Percentiles rank a stretch among this genome's conserved stretches.
Evolutionary conservation across 208 protist genomes (phyloP).

Genomic region (Perkinsela sp.): DNA sequence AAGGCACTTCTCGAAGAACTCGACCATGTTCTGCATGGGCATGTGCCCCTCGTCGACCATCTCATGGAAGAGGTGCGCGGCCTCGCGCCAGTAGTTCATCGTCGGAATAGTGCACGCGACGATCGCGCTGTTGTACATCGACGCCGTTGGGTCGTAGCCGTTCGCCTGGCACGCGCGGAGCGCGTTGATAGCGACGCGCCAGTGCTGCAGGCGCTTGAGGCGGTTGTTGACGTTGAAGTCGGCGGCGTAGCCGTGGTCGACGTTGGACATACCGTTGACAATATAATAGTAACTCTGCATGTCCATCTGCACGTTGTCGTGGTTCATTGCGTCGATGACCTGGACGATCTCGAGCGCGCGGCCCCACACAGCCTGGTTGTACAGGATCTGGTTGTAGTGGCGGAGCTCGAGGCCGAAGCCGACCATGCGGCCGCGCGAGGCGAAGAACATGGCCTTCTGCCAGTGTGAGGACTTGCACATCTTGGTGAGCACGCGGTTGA

Average conservation of each 20-base stretch:
- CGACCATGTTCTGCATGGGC: conserved; percentile 48
- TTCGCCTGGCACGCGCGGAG: conserved; percentile 49
- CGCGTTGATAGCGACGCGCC: conserved; percentile 49
- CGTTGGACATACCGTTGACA: conserved; percentile 64
- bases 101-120: conserved; percentile 51
- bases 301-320: conserved; percentile 51
- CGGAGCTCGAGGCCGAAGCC: conserved; percentile 46
- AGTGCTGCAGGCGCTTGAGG: conserved; percentile 56
- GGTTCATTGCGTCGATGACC: conserved; percentile 51
- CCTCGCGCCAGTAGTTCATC: conserved; percentile 50
- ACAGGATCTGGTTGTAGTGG: conserved; percentile 66
- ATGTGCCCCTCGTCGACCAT: conserved; percentile 38
- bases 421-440: conserved; percentile 56
- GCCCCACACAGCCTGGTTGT: conserved; percentile 58
- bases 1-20: conserved; percentile 52
- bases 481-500: conserved; percentile 46
- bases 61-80: conserved; percentile 22
- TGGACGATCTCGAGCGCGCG: conserved; percentile 51
- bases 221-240: conserved; percentile 61
- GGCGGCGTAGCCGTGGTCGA: conserved; percentile 58
- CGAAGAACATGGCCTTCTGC: conserved; percentile 66
- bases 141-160: conserved; percentile 57
- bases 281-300: conserved; percentile 66
- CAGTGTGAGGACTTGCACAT: conserved; percentile 56
- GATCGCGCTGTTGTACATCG: conserved; percentile 62